Percentiles rank a stretch among this genome's conserved stretches.
phyloP scores from a whole-genome alignment of 2,329 filamentous ascomycete genomes.

The Fusarium coicis region DNA sequence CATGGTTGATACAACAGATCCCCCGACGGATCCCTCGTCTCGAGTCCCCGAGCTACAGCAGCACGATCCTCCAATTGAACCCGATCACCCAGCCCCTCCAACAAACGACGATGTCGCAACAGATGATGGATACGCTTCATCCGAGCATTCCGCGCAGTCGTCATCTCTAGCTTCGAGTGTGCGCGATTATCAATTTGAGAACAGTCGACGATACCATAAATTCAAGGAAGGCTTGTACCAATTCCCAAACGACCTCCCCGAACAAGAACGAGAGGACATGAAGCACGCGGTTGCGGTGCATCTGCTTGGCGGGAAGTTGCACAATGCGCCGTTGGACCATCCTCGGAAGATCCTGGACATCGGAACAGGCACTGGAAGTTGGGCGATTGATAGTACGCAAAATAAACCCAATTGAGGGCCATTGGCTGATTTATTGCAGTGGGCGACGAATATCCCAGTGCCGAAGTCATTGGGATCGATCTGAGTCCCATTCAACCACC shows the following conservation, averaged over 20 bases:
- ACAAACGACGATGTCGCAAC: slow-evolving; percentile 1
- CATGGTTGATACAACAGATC: neutral
- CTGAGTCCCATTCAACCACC: slow-evolving; percentile 53
- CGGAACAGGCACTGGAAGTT: slow-evolving; percentile 51
- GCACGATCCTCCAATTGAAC: slow-evolving; percentile 25
- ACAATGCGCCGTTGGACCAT: slow-evolving; percentile 55
- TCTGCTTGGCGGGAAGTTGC: slow-evolving; percentile 51
- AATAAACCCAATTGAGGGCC: neutral
- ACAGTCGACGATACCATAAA: slow-evolving; percentile 55
- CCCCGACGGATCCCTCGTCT: neutral
- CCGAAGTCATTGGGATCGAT: slow-evolving; percentile 54
- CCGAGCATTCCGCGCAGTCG: slow-evolving; percentile 15
- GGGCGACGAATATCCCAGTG: slow-evolving; percentile 52
- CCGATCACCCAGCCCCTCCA: neutral
- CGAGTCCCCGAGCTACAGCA: neutral
- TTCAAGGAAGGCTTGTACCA: slow-evolving; percentile 53
- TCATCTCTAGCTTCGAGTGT: slow-evolving; percentile 46
- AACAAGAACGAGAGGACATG: slow-evolving; percentile 58
- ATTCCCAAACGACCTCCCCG: slow-evolving; percentile 56
- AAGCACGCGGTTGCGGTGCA: slow-evolving; percentile 53
- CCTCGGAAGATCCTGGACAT: slow-evolving; percentile 54
- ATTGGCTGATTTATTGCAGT: slow-evolving; percentile 31
- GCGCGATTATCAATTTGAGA: slow-evolving; percentile 55
- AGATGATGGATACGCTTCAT: slow-evolving; percentile 34
- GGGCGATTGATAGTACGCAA: slow-evolving; percentile 57